These are phyloP conservation scores for Phytopythium montanum DNA, from an alignment of 352 stramenopile genomes.

Conservation along the genomic window DNA sequence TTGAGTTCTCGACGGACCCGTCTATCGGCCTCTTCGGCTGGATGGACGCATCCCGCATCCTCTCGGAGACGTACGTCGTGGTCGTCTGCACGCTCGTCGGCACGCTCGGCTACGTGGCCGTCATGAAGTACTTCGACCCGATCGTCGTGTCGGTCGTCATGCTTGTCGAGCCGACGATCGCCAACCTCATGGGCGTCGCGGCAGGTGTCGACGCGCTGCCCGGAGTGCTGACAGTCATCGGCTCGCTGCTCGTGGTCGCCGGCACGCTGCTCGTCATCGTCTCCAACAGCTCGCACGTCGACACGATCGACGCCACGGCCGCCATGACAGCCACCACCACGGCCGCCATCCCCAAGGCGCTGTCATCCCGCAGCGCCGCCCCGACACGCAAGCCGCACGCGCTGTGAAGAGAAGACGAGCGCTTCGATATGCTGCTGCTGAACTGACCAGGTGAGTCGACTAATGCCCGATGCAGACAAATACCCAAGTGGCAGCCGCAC, in stretches of 20 bases:
- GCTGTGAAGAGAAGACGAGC: background rate
- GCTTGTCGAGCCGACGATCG: conserved; percentile 85
- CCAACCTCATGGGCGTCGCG: conserved; percentile 66
- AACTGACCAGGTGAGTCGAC: background rate
- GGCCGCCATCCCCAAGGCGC: conserved; percentile 31
- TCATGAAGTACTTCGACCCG: conserved; percentile 92
- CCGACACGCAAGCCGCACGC: background rate
- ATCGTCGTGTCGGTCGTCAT: conserved; percentile 89
- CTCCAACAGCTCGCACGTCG: conserved; percentile 67
- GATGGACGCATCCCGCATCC: conserved; percentile 60
- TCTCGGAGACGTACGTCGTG: conserved; percentile 80
- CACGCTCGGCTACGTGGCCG: conserved; percentile 82
- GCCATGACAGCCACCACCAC: conserved; percentile 56
- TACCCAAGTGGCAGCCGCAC: background rate
- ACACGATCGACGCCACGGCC: conserved; percentile 82
- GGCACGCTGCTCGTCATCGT: conserved; percentile 71
- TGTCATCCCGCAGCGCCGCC: conserved; percentile 23
- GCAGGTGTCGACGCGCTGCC: conserved; percentile 76
- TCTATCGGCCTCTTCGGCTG: conserved; percentile 83
- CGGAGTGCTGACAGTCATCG: conserved; percentile 58
- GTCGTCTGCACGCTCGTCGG: conserved; percentile 84
- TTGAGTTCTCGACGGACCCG: conserved; percentile 68
- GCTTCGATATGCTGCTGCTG: background rate
- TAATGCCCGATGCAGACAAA: no score
- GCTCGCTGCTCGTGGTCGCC: conserved; percentile 61